Evolutionary conservation across 305 asterid species (phyloP), one percentile per base, ranked within the genome.

Genomic region (Plantago coronopus): DNA sequence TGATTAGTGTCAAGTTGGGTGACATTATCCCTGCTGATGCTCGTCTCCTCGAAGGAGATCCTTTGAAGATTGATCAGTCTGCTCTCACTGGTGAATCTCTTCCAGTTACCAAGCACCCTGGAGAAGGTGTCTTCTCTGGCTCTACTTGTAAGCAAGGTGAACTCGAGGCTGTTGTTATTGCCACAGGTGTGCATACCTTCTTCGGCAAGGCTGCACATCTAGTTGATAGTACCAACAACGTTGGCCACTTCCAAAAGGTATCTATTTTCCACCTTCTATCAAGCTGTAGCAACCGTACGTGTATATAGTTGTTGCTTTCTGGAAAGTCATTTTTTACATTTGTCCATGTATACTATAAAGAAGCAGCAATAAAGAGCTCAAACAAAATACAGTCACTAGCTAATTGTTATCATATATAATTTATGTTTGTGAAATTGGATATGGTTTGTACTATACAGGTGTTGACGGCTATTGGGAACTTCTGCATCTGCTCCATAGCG

Each of bases 111-210:
- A 85, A 83, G 72, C 16, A 75, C 78, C 93, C 93, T 23, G 86
- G 89, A 3, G 82, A 82, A 19, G 89, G 59, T 21, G 90, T 88
- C 7, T 88, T 62, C 80, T 88, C 96, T 9, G 96, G 96, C 51
- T 88, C 96, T 68, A 88, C 96, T 45, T 82, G 91, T 67, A 88
- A 88, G 77, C 96, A 88, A 67, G 96, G 96, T 2, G 96, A 88
- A 56, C 71, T 88, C 12, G 93, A 85, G 72, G 95, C 96, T 5
- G 81, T 85, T 2, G 95, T 88, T 17, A 85, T 88, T 8, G 96
- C 95, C 74, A 88, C 95, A 1, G 96, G 96, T 34, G 88, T 88
- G 19, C 88, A 88, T 71, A 83, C 93, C 73, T 88, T 88, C 83
- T 88, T 88, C 53, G 96, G 95, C 38, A 88, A 85, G 69, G 96